Base-by-base conservation (phyloP, 23 red algal species). In the Gracilaria gracilis region DNA sequence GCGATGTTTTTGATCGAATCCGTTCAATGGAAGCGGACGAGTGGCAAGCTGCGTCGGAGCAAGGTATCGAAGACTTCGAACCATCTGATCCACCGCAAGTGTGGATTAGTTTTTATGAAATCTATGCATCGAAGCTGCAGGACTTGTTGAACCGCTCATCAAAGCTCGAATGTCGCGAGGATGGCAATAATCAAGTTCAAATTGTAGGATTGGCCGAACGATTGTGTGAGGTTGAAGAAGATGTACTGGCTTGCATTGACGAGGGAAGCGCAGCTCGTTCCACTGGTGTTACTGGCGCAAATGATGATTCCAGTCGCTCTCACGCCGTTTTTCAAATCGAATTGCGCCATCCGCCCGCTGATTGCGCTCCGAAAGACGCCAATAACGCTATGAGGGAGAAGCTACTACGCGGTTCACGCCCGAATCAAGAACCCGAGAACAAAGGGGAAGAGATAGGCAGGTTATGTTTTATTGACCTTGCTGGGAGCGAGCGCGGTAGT, bases 381-480 rank as follows among this genome's bases (percentile, higher is more conserved):
- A 50, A 64, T 47, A 65, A 66, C 73, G 73, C 80, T 29, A 67
- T 84, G 83, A 79, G 75, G 47, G 81, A 93, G 25, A 48, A 36
- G 33, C 50, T 86, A 39, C 47, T 86, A 23, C 29, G 83, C 14
- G 61, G 39, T 20, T 49, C 81, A 21, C 31, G 83, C 14, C 40
- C 65, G 48, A 42, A 57, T 31, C 48, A 42, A 39, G 70, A 46
- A 11, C 64, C 50, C 11, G 66, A 46, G 27, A 50, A 61, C 6
- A 84, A 20, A 32, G 92, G 83, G n/a, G 83, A 72, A 35, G 83
- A 88, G 57, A 88, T 94, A 14, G 92, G 92, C 24, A 83, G 92
- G 40, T 57, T 94, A 19, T 87, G 85, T 58, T 87, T 99, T 74
- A 93, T 99, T 50, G 97, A 99, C 57, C 89, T 99, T 62, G 97